A percentile compares a stretch with the other conserved stretches of the same genome.
phyloP scores from a whole-genome alignment of 768 basidiomycete genomes.

The Tulasnella sp. region DNA sequence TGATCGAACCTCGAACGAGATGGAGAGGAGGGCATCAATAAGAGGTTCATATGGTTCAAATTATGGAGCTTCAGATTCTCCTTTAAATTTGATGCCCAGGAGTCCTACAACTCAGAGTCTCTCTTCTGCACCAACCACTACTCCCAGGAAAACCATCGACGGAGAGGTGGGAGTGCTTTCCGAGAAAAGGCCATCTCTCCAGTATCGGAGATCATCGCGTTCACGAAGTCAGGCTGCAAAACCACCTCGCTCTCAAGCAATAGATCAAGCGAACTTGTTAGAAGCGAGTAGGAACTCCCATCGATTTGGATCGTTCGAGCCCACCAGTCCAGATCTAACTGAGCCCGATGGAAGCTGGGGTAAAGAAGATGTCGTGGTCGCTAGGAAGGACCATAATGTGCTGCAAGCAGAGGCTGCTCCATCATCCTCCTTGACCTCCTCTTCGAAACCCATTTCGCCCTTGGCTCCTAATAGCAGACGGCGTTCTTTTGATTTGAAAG shows the following conservation, averaged over 20 bases:
- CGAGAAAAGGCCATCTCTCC: no score
- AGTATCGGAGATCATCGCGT: no score
- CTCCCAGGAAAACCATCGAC: no score
- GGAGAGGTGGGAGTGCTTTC: no score
- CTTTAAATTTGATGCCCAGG: no score
- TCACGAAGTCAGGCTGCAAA: no score
- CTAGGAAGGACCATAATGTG: background rate
- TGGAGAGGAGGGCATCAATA: no score
- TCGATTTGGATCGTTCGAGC: conserved; percentile 60
- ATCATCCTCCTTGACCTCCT: background rate
- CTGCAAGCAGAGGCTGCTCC: background rate
- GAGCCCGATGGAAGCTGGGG: conserved; percentile 29
- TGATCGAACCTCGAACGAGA: background rate
- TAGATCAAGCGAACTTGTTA: conserved; percentile 29
- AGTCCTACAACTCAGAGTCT: no score
- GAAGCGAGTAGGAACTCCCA: conserved; percentile 34
- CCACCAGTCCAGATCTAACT: conserved; percentile 70
- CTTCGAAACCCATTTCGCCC: background rate
- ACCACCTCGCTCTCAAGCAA: conserved; percentile 27
- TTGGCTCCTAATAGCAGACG: background rate
- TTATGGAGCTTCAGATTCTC: no score
- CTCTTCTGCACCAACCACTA: no score
- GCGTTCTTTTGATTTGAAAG: conserved; percentile 4
- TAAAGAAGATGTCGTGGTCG: conserved; percentile 12
- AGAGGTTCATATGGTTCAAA: no score